Conservation (phyloP, 495 filamentous ascomycete genomes). For the Hypoxylon lenormandii region DNA sequence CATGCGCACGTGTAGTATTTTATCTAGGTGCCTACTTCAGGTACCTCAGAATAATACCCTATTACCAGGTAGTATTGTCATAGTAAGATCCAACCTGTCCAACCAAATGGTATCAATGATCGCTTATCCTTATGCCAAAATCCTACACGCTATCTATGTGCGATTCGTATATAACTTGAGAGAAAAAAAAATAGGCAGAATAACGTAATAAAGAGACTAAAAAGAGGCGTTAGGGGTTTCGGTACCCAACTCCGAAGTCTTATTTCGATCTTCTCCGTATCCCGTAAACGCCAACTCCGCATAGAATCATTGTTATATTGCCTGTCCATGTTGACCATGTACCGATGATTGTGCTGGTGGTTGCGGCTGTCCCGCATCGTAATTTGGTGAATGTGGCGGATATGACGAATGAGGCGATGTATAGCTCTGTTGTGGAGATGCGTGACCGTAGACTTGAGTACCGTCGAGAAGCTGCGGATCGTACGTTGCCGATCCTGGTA, state of each 20-base stretch:
- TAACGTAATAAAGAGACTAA: too few species aligned
- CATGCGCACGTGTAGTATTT: constrained; percentile 21
- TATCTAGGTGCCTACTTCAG: too few species aligned
- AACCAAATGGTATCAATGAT: constrained; percentile 34
- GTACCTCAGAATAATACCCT: constrained; percentile 17
- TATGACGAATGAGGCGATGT: constrained; percentile 18
- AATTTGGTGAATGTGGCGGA: constrained; percentile 1
- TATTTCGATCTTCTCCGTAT: constrained; percentile 14
- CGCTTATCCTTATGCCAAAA: constrained; percentile 30
- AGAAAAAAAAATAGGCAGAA: constrained; percentile 2
- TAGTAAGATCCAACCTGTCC: constrained; percentile 13
- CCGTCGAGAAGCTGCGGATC: constrained; percentile 37
- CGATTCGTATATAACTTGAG: constrained; percentile 31
- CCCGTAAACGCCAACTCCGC: constrained; percentile 2
- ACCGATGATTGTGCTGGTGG: not conserved
- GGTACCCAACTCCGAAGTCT: constrained; percentile 14
- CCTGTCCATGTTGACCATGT: constrained; percentile 15
- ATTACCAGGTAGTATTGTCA: too few species aligned
- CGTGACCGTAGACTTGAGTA: constrained; percentile 21
- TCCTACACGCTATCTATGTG: constrained; percentile 29
- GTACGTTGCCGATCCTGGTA: constrained; percentile 41
- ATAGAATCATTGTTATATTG: constrained; percentile 5
- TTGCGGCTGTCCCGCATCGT: constrained; percentile 4
- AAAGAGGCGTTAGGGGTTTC: constrained; percentile 8
- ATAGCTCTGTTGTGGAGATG: constrained; percentile 17